Evolutionary conservation across 2,329 filamentous ascomycete genomes (phyloP).

Genomic region (Claviceps pazoutovae): DNA sequence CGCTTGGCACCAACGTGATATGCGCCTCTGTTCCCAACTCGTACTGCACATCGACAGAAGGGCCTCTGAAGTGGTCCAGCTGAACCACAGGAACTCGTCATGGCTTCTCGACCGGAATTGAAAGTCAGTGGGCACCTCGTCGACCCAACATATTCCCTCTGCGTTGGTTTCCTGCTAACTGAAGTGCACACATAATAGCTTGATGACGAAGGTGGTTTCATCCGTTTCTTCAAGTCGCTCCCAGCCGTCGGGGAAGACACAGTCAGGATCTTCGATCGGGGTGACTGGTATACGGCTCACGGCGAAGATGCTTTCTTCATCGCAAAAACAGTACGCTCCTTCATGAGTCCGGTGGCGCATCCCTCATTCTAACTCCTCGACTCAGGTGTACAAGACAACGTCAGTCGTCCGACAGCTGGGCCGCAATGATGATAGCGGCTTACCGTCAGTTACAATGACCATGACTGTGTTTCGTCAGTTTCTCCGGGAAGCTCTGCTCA

Average conservation of each 20-base stretch:
- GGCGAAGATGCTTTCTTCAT: constrained; percentile 75
- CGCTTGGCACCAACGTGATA: background rate
- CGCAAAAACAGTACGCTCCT: constrained; percentile 52
- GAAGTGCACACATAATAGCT: constrained; percentile 38
- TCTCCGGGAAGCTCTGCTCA: constrained; percentile 83
- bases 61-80: background rate
- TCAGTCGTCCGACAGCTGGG: constrained; percentile 87
- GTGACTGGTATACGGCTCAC: constrained; percentile 93
- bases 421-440: constrained; percentile 64
- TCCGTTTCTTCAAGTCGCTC: constrained; percentile 87
- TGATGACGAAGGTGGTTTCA: constrained; percentile 94
- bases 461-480: constrained; percentile 92
- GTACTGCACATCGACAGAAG: background rate
- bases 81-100: constrained; percentile 21
- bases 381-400: constrained; percentile 86
- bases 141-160: background rate
- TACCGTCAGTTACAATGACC: constrained; percentile 91
- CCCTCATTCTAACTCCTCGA: background rate
- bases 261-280: constrained; percentile 82
- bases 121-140: constrained; percentile 35
- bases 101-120: constrained; percentile 59
- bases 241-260: constrained; percentile 57
- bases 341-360: background rate
- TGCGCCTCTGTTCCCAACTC: background rate
- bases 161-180: background rate